Percentiles rank a stretch among this genome's conserved stretches.
These are phyloP conservation scores for Dioszegia aurantiaca DNA, from an alignment of 768 basidiomycete genomes.

Conservation along the genomic window DNA sequence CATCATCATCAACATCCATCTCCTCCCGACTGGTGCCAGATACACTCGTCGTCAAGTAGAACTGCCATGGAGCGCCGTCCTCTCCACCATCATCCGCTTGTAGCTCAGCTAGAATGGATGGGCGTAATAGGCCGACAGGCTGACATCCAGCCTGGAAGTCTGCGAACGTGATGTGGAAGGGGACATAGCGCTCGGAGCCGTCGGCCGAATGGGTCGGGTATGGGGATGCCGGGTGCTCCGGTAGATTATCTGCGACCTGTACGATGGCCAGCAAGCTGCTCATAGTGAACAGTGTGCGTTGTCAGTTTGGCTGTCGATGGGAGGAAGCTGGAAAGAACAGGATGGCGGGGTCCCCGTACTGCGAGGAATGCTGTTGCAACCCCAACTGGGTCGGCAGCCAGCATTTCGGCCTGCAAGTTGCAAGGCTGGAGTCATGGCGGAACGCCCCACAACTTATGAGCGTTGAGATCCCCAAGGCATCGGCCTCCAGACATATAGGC, in stretches of 20 bases:
- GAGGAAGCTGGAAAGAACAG: too few relatives aligned
- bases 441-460: too few relatives aligned
- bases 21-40: too few relatives aligned
- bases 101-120: slow-evolving; percentile 39
- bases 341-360: too few relatives aligned
- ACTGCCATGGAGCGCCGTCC: slow-evolving; percentile 20
- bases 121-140: slow-evolving; percentile 55
- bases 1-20: slow-evolving; percentile 55
- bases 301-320: background rate
- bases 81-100: slow-evolving; percentile 20
- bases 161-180: slow-evolving; percentile 41
- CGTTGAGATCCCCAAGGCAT: too few relatives aligned
- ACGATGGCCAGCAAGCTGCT: slow-evolving; percentile 32
- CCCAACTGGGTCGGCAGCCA: background rate
- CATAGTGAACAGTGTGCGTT: slow-evolving; percentile 1
- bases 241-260: slow-evolving; percentile 40
- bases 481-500: too few relatives aligned
- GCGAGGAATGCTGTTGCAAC: too few relatives aligned
- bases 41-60: slow-evolving; percentile 9
- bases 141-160: slow-evolving; percentile 30
- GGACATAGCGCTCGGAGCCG: slow-evolving; percentile 28
- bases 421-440: too few relatives aligned
- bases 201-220: slow-evolving; percentile 27
- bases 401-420: too few relatives aligned
- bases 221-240: slow-evolving; percentile 11